Evolutionary conservation across 495 filamentous ascomycete species (phyloP), one percentile per base, ranked within the genome.

Genomic region (Xanthoparmelia taractica): DNA sequence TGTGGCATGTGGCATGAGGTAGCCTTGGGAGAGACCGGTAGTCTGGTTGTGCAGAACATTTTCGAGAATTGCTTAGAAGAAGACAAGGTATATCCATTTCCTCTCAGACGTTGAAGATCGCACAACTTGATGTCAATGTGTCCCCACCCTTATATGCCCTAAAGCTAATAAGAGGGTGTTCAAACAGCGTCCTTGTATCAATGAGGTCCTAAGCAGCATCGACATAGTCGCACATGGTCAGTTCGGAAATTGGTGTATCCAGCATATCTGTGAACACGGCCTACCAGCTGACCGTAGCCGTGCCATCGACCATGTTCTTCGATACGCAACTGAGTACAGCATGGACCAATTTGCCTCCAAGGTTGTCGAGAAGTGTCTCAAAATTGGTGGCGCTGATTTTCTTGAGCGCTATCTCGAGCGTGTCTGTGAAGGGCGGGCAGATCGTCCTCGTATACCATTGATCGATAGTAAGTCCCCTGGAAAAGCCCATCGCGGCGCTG

Each of bases 261-360:
- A 98, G 74, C 94, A 98, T 75, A 92, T 98, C 71, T 98, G 94
- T 76, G 94, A 98, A 72, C 95, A 98, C 73, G 95, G 94, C 43
- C 86, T 88, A 64, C 90, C 92, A 34, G 85, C 86, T 62, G 94
- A 98, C 72, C 91, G 92, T 71, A 95, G 86, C 75, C 86, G 91
- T 66, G 94, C 94, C 33, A 86, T 96, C 68, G 95, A 97, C 69
- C 93, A 96, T 73, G 91, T 97, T 65, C 86, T 97, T 67, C 87
- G 86, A 66, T 92, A 90, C 77, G 88, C 92, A 31, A 87, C 90
- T 33, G 92, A 97, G 73, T 98, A 97, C 75, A 97, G 92, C 76
- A 96, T 96, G 87, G 94, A 98, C 70, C 94, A 98, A 74, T 98
- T 96, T 74, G 95, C 95, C 27, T 98, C 94, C 41, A 98, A 98